Conservation (phyloP, 768 basidiomycete genomes). For the Kwoniella sp. region DNA sequence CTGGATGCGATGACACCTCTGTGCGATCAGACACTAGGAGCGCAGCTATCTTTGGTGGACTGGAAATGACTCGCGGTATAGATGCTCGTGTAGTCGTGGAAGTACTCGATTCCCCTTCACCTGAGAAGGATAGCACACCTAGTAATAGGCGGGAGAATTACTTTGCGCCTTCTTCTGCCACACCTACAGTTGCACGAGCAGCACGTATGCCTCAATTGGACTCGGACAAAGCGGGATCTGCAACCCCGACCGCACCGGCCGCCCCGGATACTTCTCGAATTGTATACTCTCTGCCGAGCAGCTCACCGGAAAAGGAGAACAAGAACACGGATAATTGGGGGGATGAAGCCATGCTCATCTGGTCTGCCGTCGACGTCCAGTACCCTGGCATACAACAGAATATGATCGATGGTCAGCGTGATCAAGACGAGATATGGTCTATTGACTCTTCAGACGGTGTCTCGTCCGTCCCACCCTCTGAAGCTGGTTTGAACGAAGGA, state of each 20-base stretch:
- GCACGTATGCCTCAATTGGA: not conserved
- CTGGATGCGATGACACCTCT: conserved; percentile 11
- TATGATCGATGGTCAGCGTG: too few species aligned
- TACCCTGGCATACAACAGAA: too few species aligned
- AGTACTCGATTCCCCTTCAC: not conserved
- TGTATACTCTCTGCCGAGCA: conserved; percentile 4
- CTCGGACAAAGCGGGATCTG: too few species aligned
- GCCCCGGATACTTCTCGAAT: too few species aligned
- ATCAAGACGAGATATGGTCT: conserved; percentile 2
- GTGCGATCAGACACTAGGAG: too few species aligned
- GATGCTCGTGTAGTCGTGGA: not conserved
- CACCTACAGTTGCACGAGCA: not conserved
- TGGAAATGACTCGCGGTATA: not conserved
- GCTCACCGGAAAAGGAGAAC: conserved; percentile 8
- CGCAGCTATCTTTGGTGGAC: not conserved
- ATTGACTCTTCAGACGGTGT: conserved; percentile 3
- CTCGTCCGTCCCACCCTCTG: conserved; percentile 17
- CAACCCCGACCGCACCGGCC: conserved; percentile 1
- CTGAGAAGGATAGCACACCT: not conserved
- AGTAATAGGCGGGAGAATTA: not conserved
- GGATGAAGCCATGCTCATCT: conserved; percentile 22
- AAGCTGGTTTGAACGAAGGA: conserved; percentile 10
- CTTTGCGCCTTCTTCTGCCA: not conserved
- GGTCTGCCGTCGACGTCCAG: too few species aligned
- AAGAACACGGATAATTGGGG: conserved; percentile 16